These are phyloP conservation scores for Porodaedalea pini DNA, from an alignment of 1,284 basidiomycete species.

Conservation along the genomic window DNA sequence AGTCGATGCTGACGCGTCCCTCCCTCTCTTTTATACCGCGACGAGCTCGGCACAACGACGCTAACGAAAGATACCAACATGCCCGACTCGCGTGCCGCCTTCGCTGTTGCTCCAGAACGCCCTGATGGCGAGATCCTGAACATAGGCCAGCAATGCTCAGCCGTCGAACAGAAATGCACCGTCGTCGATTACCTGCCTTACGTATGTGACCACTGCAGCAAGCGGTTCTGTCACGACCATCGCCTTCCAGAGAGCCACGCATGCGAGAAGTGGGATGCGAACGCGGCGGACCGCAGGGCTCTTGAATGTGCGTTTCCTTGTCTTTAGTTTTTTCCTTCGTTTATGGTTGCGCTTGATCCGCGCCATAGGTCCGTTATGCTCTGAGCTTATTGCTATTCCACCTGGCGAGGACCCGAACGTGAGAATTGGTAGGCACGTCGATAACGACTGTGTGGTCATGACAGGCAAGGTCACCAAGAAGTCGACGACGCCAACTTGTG, in stretches of 20 bases:
- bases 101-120: constrained; percentile 25
- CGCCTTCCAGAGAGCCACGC: constrained; percentile 61
- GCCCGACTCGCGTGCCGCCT: constrained; percentile 21
- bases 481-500: constrained; percentile 57
- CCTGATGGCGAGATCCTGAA: constrained; percentile 56
- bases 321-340: neutral
- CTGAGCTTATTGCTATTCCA: constrained; percentile 63
- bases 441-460: constrained; percentile 59
- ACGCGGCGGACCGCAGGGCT: constrained; percentile 64
- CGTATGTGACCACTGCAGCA: constrained; percentile 70
- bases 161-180: constrained; percentile 44
- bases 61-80: constrained; percentile 5
- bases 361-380: constrained; percentile 65
- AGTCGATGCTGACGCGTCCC: constrained; percentile 20
- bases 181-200: constrained; percentile 80
- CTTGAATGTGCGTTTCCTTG: constrained; percentile 55
- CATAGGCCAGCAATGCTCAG: constrained; percentile 69
- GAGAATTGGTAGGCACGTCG: constrained; percentile 70
- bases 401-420: constrained; percentile 73
- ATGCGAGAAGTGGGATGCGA: constrained; percentile 67
- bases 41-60: neutral
- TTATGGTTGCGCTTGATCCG: neutral
- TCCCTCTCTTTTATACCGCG: constrained; percentile 21
- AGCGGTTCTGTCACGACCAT: constrained; percentile 70
- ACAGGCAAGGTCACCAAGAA: constrained; percentile 49